Base-by-base conservation (phyloP, 495 filamentous ascomycete genomes). In the Tuber aestivum region DNA sequence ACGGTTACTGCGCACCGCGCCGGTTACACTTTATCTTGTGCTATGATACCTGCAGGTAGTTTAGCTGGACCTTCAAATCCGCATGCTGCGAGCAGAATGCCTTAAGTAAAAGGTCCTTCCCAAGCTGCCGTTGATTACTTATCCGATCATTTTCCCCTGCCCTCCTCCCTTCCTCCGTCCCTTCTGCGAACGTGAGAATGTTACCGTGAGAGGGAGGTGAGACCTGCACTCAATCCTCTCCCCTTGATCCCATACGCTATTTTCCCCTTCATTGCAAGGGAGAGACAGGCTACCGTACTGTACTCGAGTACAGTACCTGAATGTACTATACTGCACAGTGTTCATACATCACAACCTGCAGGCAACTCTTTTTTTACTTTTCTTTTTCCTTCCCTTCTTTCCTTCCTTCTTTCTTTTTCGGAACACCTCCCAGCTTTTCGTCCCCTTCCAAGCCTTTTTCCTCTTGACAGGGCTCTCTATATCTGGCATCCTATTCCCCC, bases 361-460 rank as follows among this genome's bases (percentile, higher is more conserved):
- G 56, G 56, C n/a, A 65, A 32, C 56, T 14, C 32, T 32, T 61
- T 65, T 18, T 61, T n/a, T n/a, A n/a, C n/a, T n/a, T n/a, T n/a
- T n/a, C n/a, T n/a, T n/a, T n/a, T n/a, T n/a, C n/a, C n/a, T n/a
- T n/a, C n/a, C n/a, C n/a, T 27, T 27, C 10, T 56, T 5, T 32
- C 14, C 9, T 32, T 65, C 18, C 21, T 20, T n/a, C n/a, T 56
- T 56, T 23, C 7, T 10, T 10, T 48, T n/a, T 56, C 48, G 7
- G 56, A 65, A 32, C 56, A 65, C 56, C 56, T 65, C 27, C 56
- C 27, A 65, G 12, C 56, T 65, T 65, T 32, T 12, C 32, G n/a
- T 32, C 56, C 56, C n/a, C 32, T 65, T 65, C 56, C n/a, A 65
- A 65, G n/a, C 56, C 56, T n/a, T 56, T 65, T 65, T 65, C 23